Evolutionary conservation across 169 alveolate genomes (phyloP), one percentile per base, ranked within the genome.

Genomic region (Ophryocystis elektroscirrha): DNA sequence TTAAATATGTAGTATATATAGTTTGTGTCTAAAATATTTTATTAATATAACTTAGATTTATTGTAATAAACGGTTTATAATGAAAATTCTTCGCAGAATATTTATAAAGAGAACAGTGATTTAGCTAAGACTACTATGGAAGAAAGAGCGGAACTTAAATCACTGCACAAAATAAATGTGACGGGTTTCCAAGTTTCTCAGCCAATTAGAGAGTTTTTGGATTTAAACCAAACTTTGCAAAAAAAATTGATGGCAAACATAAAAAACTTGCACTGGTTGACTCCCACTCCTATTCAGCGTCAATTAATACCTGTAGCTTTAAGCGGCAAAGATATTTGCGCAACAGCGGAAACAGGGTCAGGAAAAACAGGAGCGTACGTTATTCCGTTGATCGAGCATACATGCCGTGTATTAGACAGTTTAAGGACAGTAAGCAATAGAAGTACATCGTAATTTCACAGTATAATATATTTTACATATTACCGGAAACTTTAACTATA

Each of bases 321-420:
- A 49, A 65, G 78, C 12, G 85, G 85, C 30, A 71, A 87, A 49
- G 99, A 93, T 60, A 60, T 89, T 51, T 76, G 87, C 72, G 97
- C 95, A 1, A 82, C 91, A 59, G 96, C 98, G 0, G 92, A 86
- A 51, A 90, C 98, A 19, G 98, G 99, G 2, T 79, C 94, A 20
- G 97, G 99, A 0, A 93, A 93, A 61, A 93, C 99, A 2, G 95
- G 93, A 2, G 95, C 97, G 3, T 93, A 84, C 69, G 59, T 93
- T 43, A 61, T 85, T 18, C 99, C 99, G 0, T 76, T 88, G 19
- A 76, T 90, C n/a, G 57, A 56, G 2, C n/a, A 38, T 22, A 25
- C 20, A 9, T 5, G 46, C n/a, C n/a, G n/a, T n/a, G n/a, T n/a
- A n/a, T n/a, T n/a, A n/a, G n/a, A n/a, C n/a, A n/a, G n/a, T n/a